These are phyloP conservation scores for Kockovaella imperatae DNA, from an alignment of 768 basidiomycete species.

Conservation along the genomic window DNA sequence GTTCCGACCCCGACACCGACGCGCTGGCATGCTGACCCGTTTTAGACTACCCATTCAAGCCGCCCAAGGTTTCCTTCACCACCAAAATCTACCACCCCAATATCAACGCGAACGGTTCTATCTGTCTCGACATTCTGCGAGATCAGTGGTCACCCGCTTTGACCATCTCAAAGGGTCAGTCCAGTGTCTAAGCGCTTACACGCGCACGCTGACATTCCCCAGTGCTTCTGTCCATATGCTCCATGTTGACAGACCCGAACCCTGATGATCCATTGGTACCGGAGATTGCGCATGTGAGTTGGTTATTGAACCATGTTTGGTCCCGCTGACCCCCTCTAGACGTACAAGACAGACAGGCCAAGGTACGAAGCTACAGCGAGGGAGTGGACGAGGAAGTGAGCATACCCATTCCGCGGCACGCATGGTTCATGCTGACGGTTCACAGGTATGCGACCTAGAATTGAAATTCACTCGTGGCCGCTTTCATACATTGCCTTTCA, in stretches of 20 bases:
- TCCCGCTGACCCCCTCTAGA: slow-evolving; percentile 22
- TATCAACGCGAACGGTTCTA: slow-evolving; percentile 99
- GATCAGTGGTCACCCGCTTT: slow-evolving; percentile 99
- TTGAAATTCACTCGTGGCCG: not conserved
- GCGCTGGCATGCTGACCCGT: slow-evolving; percentile 34
- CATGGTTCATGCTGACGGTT: not conserved
- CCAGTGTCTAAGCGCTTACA: not conserved
- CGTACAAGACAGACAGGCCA: slow-evolving; percentile 98
- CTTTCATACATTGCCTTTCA: too few relatives aligned
- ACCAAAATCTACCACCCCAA: slow-evolving; percentile 99
- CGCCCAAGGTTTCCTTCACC: slow-evolving; percentile 98
- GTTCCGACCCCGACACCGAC: not conserved
- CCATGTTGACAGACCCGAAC: slow-evolving; percentile 98
- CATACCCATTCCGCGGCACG: not conserved
- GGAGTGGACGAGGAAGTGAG: slow-evolving; percentile 98
- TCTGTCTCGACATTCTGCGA: slow-evolving; percentile 94
- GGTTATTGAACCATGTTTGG: not conserved
- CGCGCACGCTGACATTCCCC: not conserved
- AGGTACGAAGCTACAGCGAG: slow-evolving; percentile 96
- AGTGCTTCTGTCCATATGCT: slow-evolving; percentile 97
- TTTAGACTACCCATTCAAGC: slow-evolving; percentile 99
- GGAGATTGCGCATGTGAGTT: slow-evolving; percentile 75
- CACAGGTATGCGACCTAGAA: slow-evolving; percentile 18
- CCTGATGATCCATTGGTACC: slow-evolving; percentile 98
- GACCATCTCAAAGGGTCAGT: slow-evolving; percentile 93